Evolutionary conservation across 83 land plant species (phyloP).

Genomic region (Thuja plicata): DNA sequence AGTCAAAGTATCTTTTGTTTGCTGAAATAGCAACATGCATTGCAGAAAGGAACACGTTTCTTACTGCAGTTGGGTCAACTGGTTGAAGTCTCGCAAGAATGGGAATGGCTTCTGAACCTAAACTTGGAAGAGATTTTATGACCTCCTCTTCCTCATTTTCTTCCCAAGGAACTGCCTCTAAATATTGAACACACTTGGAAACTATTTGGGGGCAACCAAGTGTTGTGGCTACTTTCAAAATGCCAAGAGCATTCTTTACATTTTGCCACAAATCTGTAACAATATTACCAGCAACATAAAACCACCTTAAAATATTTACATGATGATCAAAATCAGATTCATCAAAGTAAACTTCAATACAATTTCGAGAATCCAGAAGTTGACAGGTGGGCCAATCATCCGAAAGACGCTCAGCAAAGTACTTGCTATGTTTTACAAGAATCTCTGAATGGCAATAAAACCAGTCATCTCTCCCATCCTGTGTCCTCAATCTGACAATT

Average conservation of each 20-base stretch:
- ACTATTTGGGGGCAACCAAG: slow-evolving; percentile 62
- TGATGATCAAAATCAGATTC: slow-evolving; percentile 70
- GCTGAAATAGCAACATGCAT: slow-evolving; percentile 71
- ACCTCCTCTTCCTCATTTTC: slow-evolving; percentile 90
- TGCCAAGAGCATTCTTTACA: slow-evolving; percentile 74
- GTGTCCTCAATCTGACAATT: slow-evolving; percentile 71
- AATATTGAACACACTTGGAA: slow-evolving; percentile 59
- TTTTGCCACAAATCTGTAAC: slow-evolving; percentile 49
- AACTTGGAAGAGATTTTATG: slow-evolving; percentile 50
- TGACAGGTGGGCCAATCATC: slow-evolving; percentile 85
- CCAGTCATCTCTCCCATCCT: slow-evolving; percentile 79
- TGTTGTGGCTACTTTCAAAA: slow-evolving; percentile 59
- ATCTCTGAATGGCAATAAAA: slow-evolving; percentile 70
- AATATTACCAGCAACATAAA: slow-evolving; percentile 39
- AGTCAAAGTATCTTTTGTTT: slow-evolving; percentile 3
- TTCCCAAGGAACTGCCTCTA: slow-evolving; percentile 94
- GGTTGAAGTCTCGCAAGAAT: slow-evolving; percentile 81
- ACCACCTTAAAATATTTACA: slow-evolving; percentile 59
- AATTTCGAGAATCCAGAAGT: slow-evolving; percentile 64
- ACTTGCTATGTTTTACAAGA: slow-evolving; percentile 59
- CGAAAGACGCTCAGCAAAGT: slow-evolving; percentile 81
- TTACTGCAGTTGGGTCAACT: slow-evolving; percentile 46
- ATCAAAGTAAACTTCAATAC: slow-evolving; percentile 67
- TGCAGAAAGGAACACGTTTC: slow-evolving; percentile 62
- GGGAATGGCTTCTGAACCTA: slow-evolving; percentile 51